Evolutionary conservation across 2,329 filamentous ascomycete genomes (phyloP).

Genomic region (Fusarium poae): DNA sequence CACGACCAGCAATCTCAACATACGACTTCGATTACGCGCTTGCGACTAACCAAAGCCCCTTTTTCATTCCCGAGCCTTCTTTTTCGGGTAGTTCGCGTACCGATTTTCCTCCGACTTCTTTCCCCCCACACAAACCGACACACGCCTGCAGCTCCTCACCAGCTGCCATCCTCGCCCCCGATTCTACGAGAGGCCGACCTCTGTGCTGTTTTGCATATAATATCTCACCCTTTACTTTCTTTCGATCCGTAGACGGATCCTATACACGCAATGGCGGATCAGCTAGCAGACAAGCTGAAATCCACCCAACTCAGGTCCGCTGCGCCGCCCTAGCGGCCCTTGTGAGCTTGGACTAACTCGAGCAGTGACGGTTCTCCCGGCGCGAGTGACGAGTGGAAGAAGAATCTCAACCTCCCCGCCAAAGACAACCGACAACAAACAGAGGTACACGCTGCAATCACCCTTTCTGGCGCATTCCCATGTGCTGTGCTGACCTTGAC

Average conservation of each 20-base stretch:
- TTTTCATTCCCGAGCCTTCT: conserved; percentile 29
- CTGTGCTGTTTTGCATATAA: conserved; percentile 45
- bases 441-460: conserved; percentile 66
- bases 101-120: conserved; percentile 34
- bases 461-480: conserved; percentile 15
- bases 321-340: conserved; percentile 39
- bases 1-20: conserved; percentile 34
- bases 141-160: conserved; percentile 39
- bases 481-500: conserved; percentile 41
- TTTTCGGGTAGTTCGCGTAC: conserved; percentile 37
- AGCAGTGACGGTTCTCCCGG: conserved; percentile 63
- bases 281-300: conserved; percentile 61
- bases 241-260: conserved; percentile 47
- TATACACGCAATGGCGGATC: conserved; percentile 59
- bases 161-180: conserved; percentile 33
- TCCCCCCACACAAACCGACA: conserved; percentile 32
- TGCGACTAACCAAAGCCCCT: conserved; percentile 30
- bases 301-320: conserved; percentile 58
- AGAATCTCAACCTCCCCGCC: conserved; percentile 76
- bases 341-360: conserved; percentile 54
- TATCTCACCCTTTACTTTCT: conserved; percentile 35
- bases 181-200: conserved; percentile 34
- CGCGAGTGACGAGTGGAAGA: conserved; percentile 76
- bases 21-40: conserved; percentile 37
- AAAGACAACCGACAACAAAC: conserved; percentile 85